A percentile compares a stretch with the other conserved stretches of the same genome.
These are phyloP conservation scores for Candida nitratophila DNA, from an alignment of 805 yeast genomes.

Conservation along the genomic window DNA sequence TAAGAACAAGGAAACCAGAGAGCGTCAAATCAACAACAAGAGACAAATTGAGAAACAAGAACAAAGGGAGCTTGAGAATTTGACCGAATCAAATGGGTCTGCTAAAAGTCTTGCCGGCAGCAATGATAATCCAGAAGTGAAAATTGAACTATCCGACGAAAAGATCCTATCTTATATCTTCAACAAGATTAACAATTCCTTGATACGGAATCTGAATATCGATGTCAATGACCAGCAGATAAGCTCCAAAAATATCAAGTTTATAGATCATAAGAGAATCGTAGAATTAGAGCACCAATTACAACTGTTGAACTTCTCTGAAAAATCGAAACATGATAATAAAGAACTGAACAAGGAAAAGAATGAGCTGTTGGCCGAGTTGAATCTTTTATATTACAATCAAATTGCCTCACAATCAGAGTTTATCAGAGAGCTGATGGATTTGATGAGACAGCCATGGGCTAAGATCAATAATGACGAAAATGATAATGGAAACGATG, in stretches of 20 bases:
- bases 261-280: conserved; percentile 20
- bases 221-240: conserved; percentile 9
- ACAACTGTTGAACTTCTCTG: conserved; percentile 22
- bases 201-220: conserved; percentile 19
- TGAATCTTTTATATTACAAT: conserved; percentile 22
- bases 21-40: conserved; percentile 5
- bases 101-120: background rate
- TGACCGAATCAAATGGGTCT: background rate
- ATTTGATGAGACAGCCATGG: conserved; percentile 2
- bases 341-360: conserved; percentile 15
- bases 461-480: conserved; percentile 3
- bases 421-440: conserved; percentile 11
- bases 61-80: background rate
- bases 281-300: conserved; percentile 23
- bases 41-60: conserved; percentile 5
- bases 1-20: conserved; percentile 3
- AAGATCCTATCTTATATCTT: conserved; percentile 1
- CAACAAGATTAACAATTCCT: conserved; percentile 11
- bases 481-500: conserved; percentile 4
- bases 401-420: conserved; percentile 23
- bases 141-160: background rate
- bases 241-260: conserved; percentile 13
- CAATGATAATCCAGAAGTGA: background rate
- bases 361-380: conserved; percentile 18
- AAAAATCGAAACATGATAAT: conserved; percentile 14